These are phyloP conservation scores for Baorangia bicolor DNA, from an alignment of 768 basidiomycete genomes.

Conservation along the genomic window DNA sequence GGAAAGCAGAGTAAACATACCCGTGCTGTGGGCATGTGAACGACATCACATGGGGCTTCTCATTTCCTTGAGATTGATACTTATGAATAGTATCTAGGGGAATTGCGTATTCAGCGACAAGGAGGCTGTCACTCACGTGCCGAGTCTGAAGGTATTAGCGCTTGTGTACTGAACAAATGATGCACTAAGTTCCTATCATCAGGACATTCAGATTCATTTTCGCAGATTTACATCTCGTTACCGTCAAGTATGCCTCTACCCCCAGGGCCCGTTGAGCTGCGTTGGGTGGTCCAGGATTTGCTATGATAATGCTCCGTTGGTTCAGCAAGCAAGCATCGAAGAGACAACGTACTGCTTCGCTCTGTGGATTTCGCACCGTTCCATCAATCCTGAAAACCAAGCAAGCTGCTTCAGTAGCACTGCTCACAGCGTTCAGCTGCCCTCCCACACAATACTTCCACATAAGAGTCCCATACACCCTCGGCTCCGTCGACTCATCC, in stretches of 20 bases:
- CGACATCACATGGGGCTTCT: background rate
- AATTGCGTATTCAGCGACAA: background rate
- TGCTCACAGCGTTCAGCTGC: conserved; percentile 92
- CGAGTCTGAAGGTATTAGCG: conserved; percentile 5
- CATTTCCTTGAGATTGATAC: background rate
- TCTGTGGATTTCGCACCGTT: conserved; percentile 94
- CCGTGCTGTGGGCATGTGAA: background rate
- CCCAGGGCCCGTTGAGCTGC: conserved; percentile 81
- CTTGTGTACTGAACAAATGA: conserved; percentile 17
- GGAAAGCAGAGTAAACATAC: background rate
- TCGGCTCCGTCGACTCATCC: conserved; percentile 87
- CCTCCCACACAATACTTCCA: conserved; percentile 99
- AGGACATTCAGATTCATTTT: conserved; percentile 11
- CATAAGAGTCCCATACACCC: conserved; percentile 91
- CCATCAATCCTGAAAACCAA: conserved; percentile 96
- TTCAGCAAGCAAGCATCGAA: conserved; percentile 1
- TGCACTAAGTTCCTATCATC: conserved; percentile 18
- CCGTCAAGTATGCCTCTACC: conserved; percentile 81
- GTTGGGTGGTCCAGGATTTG: conserved; percentile 88
- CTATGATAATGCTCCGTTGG: conserved; percentile 39
- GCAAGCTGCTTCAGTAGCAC: conserved; percentile 95
- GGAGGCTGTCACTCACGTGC: background rate
- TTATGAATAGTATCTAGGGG: background rate
- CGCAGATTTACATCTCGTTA: conserved; percentile 28
- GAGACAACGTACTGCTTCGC: conserved; percentile 69